Conservation (phyloP, 768 basidiomycete species). For the Gelatoporia subvermispora region DNA sequence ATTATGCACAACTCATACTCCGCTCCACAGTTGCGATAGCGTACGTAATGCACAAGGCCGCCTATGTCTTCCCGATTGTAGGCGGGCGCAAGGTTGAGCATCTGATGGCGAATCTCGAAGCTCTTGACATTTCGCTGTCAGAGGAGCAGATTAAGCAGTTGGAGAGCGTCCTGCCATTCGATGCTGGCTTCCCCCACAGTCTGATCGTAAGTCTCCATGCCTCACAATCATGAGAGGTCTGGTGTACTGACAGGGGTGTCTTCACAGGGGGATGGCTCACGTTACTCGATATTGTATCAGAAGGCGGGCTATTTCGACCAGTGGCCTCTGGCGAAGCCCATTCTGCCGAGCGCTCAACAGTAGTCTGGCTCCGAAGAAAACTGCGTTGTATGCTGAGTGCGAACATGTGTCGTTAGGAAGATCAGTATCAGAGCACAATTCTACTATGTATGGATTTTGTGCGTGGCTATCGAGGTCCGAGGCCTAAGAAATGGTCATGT, state of each 20-base stretch:
- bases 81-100: conserved; percentile 52
- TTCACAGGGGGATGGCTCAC: conserved; percentile 17
- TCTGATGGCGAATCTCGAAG: conserved; percentile 44
- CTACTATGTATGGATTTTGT: too few relatives aligned
- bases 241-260: neutral
- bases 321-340: conserved; percentile 16
- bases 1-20: neutral
- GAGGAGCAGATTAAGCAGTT: conserved; percentile 42
- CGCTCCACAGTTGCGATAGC: conserved; percentile 41
- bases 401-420: too few relatives aligned
- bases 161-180: conserved; percentile 39
- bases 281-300: conserved; percentile 7
- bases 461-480: too few relatives aligned
- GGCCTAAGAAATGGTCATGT: too few relatives aligned
- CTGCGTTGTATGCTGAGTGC: too few relatives aligned
- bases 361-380: too few relatives aligned
- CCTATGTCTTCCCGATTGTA: conserved; percentile 48
- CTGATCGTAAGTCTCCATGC: conserved; percentile 24
- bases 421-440: too few relatives aligned
- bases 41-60: conserved; percentile 50
- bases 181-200: conserved; percentile 39
- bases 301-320: conserved; percentile 19
- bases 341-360: conserved; percentile 9
- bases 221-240: neutral
- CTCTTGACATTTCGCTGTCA: conserved; percentile 41